Base-by-base conservation (phyloP, 805 yeast genomes). In the Debaryomyces hansenii region DNA sequence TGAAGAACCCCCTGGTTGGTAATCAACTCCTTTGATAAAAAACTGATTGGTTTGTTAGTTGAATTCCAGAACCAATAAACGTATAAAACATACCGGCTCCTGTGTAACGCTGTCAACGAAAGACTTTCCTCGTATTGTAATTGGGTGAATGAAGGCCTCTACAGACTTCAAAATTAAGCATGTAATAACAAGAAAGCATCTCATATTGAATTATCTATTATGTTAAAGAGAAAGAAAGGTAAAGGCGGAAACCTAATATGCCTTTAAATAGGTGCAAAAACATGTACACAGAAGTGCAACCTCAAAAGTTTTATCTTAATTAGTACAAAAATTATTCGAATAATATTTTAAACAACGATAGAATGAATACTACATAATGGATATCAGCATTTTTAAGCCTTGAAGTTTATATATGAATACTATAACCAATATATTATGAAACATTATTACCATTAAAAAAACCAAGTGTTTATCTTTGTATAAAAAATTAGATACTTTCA, bases 1-100 rank as follows among this genome's bases (percentile, higher is more conserved):
- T 0, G 96, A 84, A 0, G 96, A 84, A 0, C 97, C 98, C 8
- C 97, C 97, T 0, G 97, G 97, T 60, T 92, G 97, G 61, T 91
- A 91, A 64, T 92, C 98, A 1, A 92, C 87, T 15, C 98, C 98
- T 64, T 80, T 84, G 32, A 91, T 77, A 56, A 76, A 84, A 60
- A 92, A 91, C 82, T 83, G 42, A 11, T 39, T 45, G 40, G 56
- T 61, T 54, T 52, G 55, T 50, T 49, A 31, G 21, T 15, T 34
- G 20, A 18, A 12, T 16, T 32, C 20, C 3, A 10, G 12, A 37
- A 7, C 5, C 10, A 3, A 40, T 28, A 11, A 12, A 20, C 20
- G 16, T 14, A 20, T n/a, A 41, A 16, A 14, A 59, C 74, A 32
- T 75, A 83, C 88, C 7, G 91, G 91, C 49, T 84, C 83, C 29